Conservation (phyloP, 2,329 filamentous ascomycete genomes). For the Massarina eburnea region DNA sequence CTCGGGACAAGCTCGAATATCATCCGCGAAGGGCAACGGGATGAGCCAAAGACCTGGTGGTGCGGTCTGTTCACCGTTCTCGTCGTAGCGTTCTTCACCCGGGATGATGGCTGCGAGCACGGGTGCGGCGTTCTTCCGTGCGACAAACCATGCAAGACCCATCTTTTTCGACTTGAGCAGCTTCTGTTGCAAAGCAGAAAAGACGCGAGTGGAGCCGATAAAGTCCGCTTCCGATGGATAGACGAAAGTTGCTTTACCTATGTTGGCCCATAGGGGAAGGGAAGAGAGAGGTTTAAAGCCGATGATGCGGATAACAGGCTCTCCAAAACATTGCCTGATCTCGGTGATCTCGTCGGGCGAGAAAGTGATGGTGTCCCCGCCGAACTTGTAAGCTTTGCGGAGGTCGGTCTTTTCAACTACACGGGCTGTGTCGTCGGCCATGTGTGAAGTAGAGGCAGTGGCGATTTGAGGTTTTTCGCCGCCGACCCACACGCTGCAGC, state of each 20-base stretch:
- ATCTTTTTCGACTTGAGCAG: constrained; percentile 77
- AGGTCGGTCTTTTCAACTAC: constrained; percentile 79
- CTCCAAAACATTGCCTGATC: constrained; percentile 73
- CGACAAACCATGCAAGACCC: constrained; percentile 85
- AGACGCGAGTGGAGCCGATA: constrained; percentile 88
- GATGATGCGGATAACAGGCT: constrained; percentile 81
- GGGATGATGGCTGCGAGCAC: constrained; percentile 80
- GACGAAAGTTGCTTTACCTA: constrained; percentile 86
- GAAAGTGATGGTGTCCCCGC: constrained; percentile 86
- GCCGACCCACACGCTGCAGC: constrained; percentile 83
- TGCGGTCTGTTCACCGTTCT: constrained; percentile 66
- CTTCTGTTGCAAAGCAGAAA: constrained; percentile 87
- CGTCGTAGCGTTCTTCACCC: constrained; percentile 65
- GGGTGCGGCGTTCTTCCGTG: constrained; percentile 77
- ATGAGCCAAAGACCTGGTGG: constrained; percentile 88
- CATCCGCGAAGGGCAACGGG: constrained; percentile 85
- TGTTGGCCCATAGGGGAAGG: constrained; percentile 80
- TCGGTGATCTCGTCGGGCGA: constrained; percentile 77
- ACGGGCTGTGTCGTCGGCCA: constrained; percentile 75
- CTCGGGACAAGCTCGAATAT: constrained; percentile 75
- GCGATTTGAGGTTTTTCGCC: constrained; percentile 85
- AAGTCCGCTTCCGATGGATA: constrained; percentile 91
- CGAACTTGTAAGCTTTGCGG: constrained; percentile 94
- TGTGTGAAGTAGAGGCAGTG: constrained; percentile 69
- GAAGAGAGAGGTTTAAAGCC: constrained; percentile 83